phyloP scores from a whole-genome alignment of 2,329 filamentous ascomycete genomes.

The Cladosporium velox region DNA sequence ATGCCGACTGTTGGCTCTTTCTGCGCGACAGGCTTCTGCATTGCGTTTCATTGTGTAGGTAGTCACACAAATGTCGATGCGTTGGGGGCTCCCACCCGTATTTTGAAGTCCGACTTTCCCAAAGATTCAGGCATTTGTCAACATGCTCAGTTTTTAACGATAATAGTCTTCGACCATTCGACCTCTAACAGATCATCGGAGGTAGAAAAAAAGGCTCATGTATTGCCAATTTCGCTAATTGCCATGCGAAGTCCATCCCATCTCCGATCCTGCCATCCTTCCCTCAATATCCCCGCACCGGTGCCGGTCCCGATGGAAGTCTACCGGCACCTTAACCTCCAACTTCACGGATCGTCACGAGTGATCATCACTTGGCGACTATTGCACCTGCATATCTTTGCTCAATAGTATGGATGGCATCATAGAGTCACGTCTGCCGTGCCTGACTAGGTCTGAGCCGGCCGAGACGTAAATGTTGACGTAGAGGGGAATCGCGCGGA shows the following conservation, averaged over 20 bases:
- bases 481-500: not conserved
- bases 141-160: not conserved
- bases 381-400: not conserved
- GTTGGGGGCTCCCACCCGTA: not conserved
- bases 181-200: not conserved
- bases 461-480: conserved; percentile 6
- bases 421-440: conserved; percentile 4
- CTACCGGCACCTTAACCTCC: not conserved
- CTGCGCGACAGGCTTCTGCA: not conserved
- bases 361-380: conserved; percentile 5
- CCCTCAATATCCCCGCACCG: not conserved
- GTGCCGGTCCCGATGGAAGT: not conserved
- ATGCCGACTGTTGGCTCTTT: not conserved
- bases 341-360: not conserved
- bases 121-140: not conserved
- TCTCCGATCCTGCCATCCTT: conserved; percentile 5
- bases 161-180: not conserved
- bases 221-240: not conserved
- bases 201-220: not conserved
- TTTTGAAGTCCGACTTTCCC: not conserved
- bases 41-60: not conserved
- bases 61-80: not conserved
- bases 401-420: not conserved
- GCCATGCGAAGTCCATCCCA: not conserved
- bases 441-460: not conserved